Base-by-base conservation (phyloP, 495 filamentous ascomycete genomes). In the Tuber brumale region DNA sequence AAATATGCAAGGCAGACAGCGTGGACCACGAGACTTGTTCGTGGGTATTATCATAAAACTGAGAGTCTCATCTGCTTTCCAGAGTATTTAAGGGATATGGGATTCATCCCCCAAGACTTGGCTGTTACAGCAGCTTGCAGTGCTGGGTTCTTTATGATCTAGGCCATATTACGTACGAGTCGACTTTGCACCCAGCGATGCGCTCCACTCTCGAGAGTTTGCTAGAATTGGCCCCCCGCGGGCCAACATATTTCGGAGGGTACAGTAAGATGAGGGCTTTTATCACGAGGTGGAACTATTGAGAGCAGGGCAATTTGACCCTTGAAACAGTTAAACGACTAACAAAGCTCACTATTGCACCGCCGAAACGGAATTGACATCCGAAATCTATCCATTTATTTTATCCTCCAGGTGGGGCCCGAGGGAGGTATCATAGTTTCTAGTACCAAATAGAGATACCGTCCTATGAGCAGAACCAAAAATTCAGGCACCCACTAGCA, bases 321-420 rank as follows among this genome's bases (percentile, higher is more conserved):
- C 57, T 19, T 66, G 27, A 35, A 66, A 66, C 27, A 7, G 2
- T 66, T 35, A 19, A 66, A 19, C 27, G 27, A 27, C 12, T 57
- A 66, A 66, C 27, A 31, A 12, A 66, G 27, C 14, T 66, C 57
- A 66, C 57, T 66, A 14, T 66, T 66, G 57, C 31, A 19, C 31
- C 31, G 14, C 27, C n/a, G n/a, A 12, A 35, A 66, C 27, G n/a
- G 57, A 35, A 27, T 19, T 12, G 57, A 19, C 4, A 66, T 66
- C 57, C 57, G 27, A 66, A 66, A 66, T 66, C 57, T 66, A 66
- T 66, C 27, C 57, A 12, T 66, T 66, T 35, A 35, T 66, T 66
- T 66, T 66, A 66, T 35, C 5, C 57, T 18, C 27, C 57, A 35
- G n/a, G 57, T 18, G 57, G 19, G 57, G 5, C 31, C 4, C 5